A percentile compares a stretch with the other conserved stretches of the same genome.
Evolutionary conservation across 139 green algal genomes (phyloP).

Genomic region (Closterium sp.): DNA sequence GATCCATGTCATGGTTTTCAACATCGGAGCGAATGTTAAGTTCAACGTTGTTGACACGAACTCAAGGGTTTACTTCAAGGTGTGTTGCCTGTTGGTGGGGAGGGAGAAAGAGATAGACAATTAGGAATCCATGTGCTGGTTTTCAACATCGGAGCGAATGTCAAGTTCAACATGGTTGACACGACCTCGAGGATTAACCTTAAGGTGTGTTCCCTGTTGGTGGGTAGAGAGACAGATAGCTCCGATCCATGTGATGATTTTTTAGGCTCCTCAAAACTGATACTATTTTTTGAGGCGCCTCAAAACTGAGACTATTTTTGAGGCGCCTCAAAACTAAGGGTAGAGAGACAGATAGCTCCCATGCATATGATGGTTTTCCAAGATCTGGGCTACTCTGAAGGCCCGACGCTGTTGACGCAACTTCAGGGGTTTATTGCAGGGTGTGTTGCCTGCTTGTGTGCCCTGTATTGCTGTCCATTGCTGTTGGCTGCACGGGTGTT

Average conservation of each 20-base stretch:
- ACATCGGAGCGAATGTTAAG: slow-evolving; percentile 8
- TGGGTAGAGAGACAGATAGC: neutral
- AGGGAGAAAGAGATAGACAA: too few relatives aligned
- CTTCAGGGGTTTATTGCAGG: neutral
- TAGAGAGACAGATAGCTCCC: too few relatives aligned
- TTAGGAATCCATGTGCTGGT: neutral
- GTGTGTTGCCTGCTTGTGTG: too few relatives aligned
- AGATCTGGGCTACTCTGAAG: too few relatives aligned
- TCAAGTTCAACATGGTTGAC: neutral
- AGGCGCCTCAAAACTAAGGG: too few relatives aligned
- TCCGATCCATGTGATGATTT: neutral
- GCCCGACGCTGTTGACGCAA: neutral
- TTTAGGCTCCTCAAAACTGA: neutral
- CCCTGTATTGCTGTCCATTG: too few relatives aligned
- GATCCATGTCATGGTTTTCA: neutral
- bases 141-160: slow-evolving; percentile 16
- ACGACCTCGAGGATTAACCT: neutral
- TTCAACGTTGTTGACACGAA: slow-evolving; percentile 6
- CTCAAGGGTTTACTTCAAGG: slow-evolving; percentile 9
- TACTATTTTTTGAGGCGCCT: too few relatives aligned
- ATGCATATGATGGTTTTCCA: too few relatives aligned
- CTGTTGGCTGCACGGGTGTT: too few relatives aligned
- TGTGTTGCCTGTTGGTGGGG: too few relatives aligned
- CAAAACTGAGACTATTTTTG: too few relatives aligned
- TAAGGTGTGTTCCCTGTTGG: neutral